These are phyloP conservation scores for Saccharomyces paradoxus DNA, from an alignment of 805 yeast genomes.

Conservation along the genomic window DNA sequence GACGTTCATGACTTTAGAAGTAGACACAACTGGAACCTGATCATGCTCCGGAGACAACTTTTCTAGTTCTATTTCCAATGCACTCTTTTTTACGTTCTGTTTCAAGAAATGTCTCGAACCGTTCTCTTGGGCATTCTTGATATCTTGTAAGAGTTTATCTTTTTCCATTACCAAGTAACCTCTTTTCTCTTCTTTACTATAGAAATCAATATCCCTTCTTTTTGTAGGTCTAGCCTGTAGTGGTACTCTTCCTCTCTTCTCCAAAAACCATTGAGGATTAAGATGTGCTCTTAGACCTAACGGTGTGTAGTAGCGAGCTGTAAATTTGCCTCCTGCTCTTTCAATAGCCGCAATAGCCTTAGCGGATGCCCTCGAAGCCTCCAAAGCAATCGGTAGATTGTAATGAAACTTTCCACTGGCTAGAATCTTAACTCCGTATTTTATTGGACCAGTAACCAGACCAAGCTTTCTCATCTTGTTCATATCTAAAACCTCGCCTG, in stretches of 20 bases:
- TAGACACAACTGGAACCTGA: constrained; percentile 1
- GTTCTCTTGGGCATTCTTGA: constrained; percentile 16
- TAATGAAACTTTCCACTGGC: constrained; percentile 50
- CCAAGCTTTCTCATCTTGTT: constrained; percentile 69
- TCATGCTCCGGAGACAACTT: constrained; percentile 32
- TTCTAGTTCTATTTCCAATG: constrained; percentile 29
- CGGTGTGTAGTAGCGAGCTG: constrained; percentile 60
- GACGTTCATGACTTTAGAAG: background rate
- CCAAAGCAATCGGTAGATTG: constrained; percentile 61
- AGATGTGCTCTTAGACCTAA: constrained; percentile 69
- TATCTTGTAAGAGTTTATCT: constrained; percentile 21
- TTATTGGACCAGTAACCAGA: constrained; percentile 58
- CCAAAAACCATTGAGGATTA: constrained; percentile 60
- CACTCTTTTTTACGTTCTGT: constrained; percentile 28
- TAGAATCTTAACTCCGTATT: constrained; percentile 75
- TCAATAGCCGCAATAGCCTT: constrained; percentile 71
- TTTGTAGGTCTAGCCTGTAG: constrained; percentile 77
- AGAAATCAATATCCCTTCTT: constrained; percentile 71
- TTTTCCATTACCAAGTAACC: constrained; percentile 59
- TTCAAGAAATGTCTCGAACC: constrained; percentile 14
- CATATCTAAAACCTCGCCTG: constrained; percentile 64
- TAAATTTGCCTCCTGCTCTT: constrained; percentile 60
- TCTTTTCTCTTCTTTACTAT: constrained; percentile 59
- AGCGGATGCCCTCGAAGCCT: constrained; percentile 72
- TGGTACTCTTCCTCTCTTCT: constrained; percentile 73